Evolutionary conservation across 2,329 filamentous ascomycete genomes (phyloP), one percentile per base, ranked within the genome.

Genomic region (Fusarium stilboides): DNA sequence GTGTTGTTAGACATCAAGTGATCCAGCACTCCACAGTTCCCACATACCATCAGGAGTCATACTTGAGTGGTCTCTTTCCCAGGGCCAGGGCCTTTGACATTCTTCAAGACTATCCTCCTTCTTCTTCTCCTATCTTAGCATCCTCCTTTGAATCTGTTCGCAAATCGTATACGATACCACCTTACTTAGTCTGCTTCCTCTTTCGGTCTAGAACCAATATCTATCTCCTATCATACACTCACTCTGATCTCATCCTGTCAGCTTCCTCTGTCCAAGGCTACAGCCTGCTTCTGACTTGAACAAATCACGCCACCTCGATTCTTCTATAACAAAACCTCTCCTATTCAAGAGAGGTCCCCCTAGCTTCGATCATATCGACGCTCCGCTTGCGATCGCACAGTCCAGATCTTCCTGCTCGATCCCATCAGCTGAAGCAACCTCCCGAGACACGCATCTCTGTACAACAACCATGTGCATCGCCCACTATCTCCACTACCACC

Each of bases 401-500:
- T 54, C 15, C 22, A 60, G 26, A 34, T 60, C 39, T 20, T 22
- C 34, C 42, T 62, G 44, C 54, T 61, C 43, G 42, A 72, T 68
- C 66, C 53, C 63, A 69, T 66, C 50, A 70, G 65, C 69, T 68
- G 68, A 58, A 55, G 66, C 62, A 56, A 45, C 51, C 52, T 71
- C 57, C 74, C 70, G 69, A 74, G 74, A 76, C 73, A 73, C 68
- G 54, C 62, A 57, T 57, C 60, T 24, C 24, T 61, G 57, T 73
- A 53, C 58, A 40, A 74, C 68, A 46, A 34, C 57, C n/a, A 87
- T 87, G 86, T 87, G 85, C 69, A 81, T 78, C 62, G 83, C 82
- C 75, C 82, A 84, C 65, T 84, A 84, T 70, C 77, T 85, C 42
- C 85, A 87, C 71, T 81, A 85, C 73, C 85, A 87, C 71, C 85